Conservation (phyloP, 129 eudicot species). For the Erigeron canadensis region DNA sequence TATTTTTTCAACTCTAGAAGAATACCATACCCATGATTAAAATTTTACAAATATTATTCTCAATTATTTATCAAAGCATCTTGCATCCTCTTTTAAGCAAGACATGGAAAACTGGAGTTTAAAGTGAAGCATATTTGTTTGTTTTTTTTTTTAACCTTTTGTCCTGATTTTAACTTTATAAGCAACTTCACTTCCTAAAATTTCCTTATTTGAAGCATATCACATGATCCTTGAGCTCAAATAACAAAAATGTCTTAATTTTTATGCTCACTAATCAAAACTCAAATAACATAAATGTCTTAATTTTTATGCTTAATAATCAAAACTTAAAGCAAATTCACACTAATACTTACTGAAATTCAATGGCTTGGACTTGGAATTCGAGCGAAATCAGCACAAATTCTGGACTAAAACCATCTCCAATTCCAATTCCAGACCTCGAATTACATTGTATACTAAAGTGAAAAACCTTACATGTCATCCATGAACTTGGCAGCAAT, state of each 20-base stretch:
- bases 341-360: constrained; percentile 15
- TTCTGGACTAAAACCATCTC: constrained; percentile 4
- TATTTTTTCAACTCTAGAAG: constrained; percentile 4
- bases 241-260: no score
- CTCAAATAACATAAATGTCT: no score
- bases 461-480: constrained; percentile 62
- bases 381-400: constrained; percentile 17
- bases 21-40: constrained; percentile 3
- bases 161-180: background rate
- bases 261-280: background rate
- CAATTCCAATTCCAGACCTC: constrained; percentile 22
- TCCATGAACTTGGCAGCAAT: constrained; percentile 94
- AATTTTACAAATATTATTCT: background rate
- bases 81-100: constrained; percentile 17
- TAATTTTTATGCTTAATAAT: background rate
- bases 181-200: background rate
- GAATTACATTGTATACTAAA: background rate
- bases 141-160: background rate
- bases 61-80: constrained; percentile 15
- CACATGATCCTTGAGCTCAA: background rate
- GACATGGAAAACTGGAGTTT: constrained; percentile 10
- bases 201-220: background rate
- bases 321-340: background rate
- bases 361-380: constrained; percentile 27
- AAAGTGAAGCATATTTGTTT: constrained; percentile 25